phyloP scores from a whole-genome alignment of 2,329 filamentous ascomycete species.

The Cladophialophora bantiana region DNA sequence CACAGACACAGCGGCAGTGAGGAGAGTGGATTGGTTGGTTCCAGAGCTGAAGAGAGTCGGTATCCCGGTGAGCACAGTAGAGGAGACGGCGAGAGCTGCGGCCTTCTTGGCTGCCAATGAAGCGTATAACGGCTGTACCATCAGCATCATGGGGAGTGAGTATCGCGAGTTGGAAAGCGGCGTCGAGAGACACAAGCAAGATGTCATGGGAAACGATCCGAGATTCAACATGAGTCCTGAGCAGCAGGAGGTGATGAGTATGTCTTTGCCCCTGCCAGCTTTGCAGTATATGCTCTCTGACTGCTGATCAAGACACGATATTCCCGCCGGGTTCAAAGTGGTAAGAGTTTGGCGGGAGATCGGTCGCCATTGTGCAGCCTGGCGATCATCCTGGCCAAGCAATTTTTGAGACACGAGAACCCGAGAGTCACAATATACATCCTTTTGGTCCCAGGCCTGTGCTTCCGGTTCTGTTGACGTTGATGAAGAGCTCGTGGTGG shows the following conservation, averaged over 20 bases:
- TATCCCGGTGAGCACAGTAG: not conserved
- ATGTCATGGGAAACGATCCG: slow-evolving; percentile 13
- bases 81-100: not conserved
- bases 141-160: slow-evolving; percentile 6
- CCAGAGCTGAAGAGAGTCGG: not conserved
- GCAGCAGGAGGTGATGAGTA: slow-evolving; percentile 6
- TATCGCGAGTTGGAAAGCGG: slow-evolving; percentile 9
- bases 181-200: slow-evolving; percentile 8
- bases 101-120: not conserved
- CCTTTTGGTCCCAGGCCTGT: not conserved
- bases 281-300: not conserved
- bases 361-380: not conserved
- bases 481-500: not conserved
- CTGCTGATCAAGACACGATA: not conserved
- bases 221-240: slow-evolving; percentile 10
- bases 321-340: not conserved
- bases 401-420: not conserved
- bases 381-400: not conserved
- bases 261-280: not conserved
- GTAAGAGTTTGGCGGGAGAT: not conserved
- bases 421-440: not conserved
- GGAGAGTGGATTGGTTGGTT: not conserved
- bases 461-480: not conserved
- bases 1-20: not conserved
- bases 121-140: slow-evolving; percentile 4